A percentile compares a stretch with the other conserved stretches of the same genome.
These are phyloP conservation scores for Boletus edulis DNA, from an alignment of 768 basidiomycete genomes.

Conservation along the genomic window DNA sequence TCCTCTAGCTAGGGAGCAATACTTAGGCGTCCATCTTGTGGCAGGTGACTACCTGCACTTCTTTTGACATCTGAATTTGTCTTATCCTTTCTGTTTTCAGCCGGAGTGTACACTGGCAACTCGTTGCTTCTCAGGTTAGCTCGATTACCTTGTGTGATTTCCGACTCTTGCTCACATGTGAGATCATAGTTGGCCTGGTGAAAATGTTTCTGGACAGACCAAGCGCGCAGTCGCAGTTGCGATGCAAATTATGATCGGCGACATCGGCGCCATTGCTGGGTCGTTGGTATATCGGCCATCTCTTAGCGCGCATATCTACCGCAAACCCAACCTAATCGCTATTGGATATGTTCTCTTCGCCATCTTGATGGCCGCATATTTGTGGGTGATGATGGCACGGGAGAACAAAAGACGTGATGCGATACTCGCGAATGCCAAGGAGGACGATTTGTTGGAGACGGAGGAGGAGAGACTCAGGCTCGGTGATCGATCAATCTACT, in stretches of 20 bases:
- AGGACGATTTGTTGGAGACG: constrained; percentile 7
- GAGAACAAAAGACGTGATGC: constrained; percentile 48
- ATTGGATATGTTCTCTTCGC: constrained; percentile 58
- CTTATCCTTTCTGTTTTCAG: constrained; percentile 11
- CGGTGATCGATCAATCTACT: constrained; percentile 31
- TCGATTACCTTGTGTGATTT: background rate
- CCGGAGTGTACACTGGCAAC: constrained; percentile 58
- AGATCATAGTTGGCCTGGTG: constrained; percentile 48
- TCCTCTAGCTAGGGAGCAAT: constrained; percentile 47
- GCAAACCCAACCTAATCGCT: constrained; percentile 55
- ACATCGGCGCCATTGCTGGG: constrained; percentile 58
- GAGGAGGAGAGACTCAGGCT: constrained; percentile 23
- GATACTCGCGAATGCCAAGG: constrained; percentile 13
- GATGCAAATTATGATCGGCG: constrained; percentile 63
- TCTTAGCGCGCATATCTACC: constrained; percentile 44
- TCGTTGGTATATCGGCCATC: constrained; percentile 54
- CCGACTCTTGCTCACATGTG: background rate
- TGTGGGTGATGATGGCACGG: constrained; percentile 47
- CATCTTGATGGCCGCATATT: constrained; percentile 40
- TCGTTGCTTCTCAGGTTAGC: constrained; percentile 51
- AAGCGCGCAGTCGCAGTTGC: constrained; percentile 62
- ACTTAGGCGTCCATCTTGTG: constrained; percentile 55
- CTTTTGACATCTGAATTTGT: background rate
- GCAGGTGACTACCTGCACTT: constrained; percentile 23
- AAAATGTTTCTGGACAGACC: constrained; percentile 68